Evolutionary conservation across 1,284 basidiomycete genomes (phyloP), one percentile per base, ranked within the genome.

Genomic region (Puccinia horiana): DNA sequence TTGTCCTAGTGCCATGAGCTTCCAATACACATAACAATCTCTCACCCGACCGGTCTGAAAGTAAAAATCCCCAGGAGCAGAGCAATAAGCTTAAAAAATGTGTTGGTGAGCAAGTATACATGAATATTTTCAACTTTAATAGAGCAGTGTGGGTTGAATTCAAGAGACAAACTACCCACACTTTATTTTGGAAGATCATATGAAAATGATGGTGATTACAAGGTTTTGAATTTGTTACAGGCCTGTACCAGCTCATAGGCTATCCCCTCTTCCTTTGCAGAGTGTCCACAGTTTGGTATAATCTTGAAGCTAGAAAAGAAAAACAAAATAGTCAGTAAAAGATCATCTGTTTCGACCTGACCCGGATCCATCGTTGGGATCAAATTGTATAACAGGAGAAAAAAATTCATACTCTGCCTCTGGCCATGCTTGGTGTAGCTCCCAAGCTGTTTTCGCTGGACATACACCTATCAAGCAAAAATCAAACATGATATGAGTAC

Each of bases 261-360:
- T 26, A 89, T 95, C 5, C 92, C 93, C 0, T 89, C 87, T 88
- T 98, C 95, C 70, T 92, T 91, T 29, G 94, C 90, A 29, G 93
- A 94, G 87, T 98, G 95, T 0, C 95, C 95, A 5, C 95, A 95
- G 87, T 96, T 94, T n/a, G 93, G 91, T 26, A 96, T 92, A 67
- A 97, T 90, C 84, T 91, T 89, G 26, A 95, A 87, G n/a, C 91
- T 90, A 26, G n/a, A 37, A 40, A 40, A 69, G n/a, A 56, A 54
- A 29, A 29, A 77, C 23, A 32, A 82, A 47, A 67, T 85, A 83
- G 75, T 83, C 83, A 29, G 82, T 81, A 0, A 84, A 56, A 26
- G 35, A 56, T 81, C 32, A 47, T 32, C n/a, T 18, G 8, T 26
- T 26, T 20, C 4, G 1, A n/a, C 32, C 61, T 56, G 35, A 12